Evolutionary conservation across 805 yeast species (phyloP).

Genomic region (Candida schatavii): DNA sequence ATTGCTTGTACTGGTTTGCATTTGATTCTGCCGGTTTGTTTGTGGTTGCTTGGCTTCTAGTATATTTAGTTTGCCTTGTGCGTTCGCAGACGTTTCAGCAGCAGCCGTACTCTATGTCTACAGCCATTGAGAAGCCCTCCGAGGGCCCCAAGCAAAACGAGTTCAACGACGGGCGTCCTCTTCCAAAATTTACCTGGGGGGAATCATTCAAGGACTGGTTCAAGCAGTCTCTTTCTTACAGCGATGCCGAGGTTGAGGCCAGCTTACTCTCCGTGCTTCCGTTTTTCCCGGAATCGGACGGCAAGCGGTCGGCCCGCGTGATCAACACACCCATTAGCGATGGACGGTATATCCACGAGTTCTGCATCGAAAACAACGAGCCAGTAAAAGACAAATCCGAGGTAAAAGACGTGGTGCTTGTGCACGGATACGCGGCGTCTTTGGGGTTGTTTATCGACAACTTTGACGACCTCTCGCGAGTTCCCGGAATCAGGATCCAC

Average conservation of each 20-base stretch:
- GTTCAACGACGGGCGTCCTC: constrained; percentile 17
- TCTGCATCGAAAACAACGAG: constrained; percentile 52
- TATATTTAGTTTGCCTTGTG: no score
- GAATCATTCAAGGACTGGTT: constrained; percentile 29
- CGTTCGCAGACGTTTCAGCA: no score
- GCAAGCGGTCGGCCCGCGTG: constrained; percentile 43
- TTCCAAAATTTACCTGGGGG: constrained; percentile 15
- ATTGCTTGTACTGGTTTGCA: no score
- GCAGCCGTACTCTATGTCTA: no score
- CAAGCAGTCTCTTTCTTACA: constrained; percentile 20
- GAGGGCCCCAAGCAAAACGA: constrained; percentile 10
- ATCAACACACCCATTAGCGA: constrained; percentile 55
- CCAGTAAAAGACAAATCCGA: constrained; percentile 22
- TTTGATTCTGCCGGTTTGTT: not conserved
- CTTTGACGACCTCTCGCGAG: constrained; percentile 44
- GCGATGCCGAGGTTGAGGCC: constrained; percentile 29
- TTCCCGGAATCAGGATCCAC: constrained; percentile 58
- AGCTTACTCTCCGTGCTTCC: constrained; percentile 56
- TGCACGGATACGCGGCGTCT: constrained; percentile 95
- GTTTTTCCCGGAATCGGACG: constrained; percentile 54
- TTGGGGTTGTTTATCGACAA: constrained; percentile 78
- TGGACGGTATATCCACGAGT: constrained; percentile 71
- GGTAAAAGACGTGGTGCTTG: constrained; percentile 58
- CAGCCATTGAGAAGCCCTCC: constrained; percentile 4
- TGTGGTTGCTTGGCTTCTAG: no score